Base-by-base conservation (phyloP, 2,329 filamentous ascomycete species). In the Pezicula neosporulosa region DNA sequence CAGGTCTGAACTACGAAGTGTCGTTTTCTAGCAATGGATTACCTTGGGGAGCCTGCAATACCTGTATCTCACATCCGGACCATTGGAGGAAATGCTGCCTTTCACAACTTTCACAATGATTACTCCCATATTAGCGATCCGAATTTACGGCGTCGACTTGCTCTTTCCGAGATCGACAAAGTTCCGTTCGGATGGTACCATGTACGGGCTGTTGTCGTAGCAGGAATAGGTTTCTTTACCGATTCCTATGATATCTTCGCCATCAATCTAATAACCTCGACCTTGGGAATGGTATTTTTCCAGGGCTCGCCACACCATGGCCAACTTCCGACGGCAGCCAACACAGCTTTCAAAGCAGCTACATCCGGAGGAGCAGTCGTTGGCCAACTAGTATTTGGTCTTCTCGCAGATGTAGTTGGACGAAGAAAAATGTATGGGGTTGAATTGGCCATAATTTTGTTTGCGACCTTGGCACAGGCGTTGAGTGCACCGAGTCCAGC, bases 221-320 rank as follows among this genome's bases (percentile, higher is more conserved):
- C 89, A 24, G 89, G 89, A 45, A 85, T 90, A 52, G 89, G 89
- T 47, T 93, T 94, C 75, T 90, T 93, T 66, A 86, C 89, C 44
- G 89, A 92, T 68, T 86, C 87, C 12, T 93, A 93, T 71, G 83
- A 82, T 59, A 89, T 91, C 60, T 94, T 94, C 67, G 86, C 89
- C 63, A 88, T 91, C 67, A 89, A 87, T 66, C 74, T 92, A 44
- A 80, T 88, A 45, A 86, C 83, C 2, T 78, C 77, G 43, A 81
- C 92, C 66, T 71, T 93, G 13, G 89, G 89, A 42, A 77, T 92
- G 13, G 87, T 90, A 45, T 94, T 86, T 67, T 94, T 87, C 81
- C 75, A 80, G 56, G 75, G 74, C 3, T 55, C 68, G 4, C 64
- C 69, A 3, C 64, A 74, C 56, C 27, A 73, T 53, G 82, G 82